Evolutionary conservation across 192 early-diverging fungal species (phyloP).

Genomic region (Glomus cerebriforme): DNA sequence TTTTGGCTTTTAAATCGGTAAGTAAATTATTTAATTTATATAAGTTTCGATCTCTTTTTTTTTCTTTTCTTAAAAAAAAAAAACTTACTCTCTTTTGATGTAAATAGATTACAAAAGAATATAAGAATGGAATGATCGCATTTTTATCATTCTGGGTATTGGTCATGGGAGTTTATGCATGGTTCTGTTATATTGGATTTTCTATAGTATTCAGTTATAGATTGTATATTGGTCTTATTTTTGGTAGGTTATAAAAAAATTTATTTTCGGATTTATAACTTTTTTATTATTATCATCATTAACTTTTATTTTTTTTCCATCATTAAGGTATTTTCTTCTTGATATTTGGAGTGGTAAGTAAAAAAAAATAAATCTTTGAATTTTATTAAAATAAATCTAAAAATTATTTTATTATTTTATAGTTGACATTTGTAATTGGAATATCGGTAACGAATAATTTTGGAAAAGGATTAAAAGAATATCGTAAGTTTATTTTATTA

Average conservation of each 20-base stretch:
- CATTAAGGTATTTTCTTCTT: background rate
- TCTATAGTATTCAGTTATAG: background rate
- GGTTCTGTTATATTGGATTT: background rate
- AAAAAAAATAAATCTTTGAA: background rate
- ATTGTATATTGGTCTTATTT: background rate
- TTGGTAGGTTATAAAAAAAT: background rate
- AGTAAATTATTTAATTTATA: background rate
- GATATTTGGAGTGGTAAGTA: background rate
- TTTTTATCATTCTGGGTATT: background rate
- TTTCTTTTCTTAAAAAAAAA: no score
- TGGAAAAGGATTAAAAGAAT: background rate
- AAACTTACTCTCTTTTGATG: background rate
- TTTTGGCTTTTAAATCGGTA: background rate
- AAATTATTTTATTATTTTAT: background rate
- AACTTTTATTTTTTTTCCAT: background rate
- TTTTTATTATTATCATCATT: no score
- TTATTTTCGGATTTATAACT: background rate
- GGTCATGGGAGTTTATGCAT: background rate
- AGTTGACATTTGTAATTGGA: background rate
- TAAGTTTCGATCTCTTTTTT: background rate
- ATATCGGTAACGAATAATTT: background rate
- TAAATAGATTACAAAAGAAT: background rate
- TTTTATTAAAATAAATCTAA: background rate
- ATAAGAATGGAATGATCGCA: background rate
- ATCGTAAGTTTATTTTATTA: background rate